phyloP scores from a whole-genome alignment of 1,139 yeast species.

The Yamadazyma oceani region DNA sequence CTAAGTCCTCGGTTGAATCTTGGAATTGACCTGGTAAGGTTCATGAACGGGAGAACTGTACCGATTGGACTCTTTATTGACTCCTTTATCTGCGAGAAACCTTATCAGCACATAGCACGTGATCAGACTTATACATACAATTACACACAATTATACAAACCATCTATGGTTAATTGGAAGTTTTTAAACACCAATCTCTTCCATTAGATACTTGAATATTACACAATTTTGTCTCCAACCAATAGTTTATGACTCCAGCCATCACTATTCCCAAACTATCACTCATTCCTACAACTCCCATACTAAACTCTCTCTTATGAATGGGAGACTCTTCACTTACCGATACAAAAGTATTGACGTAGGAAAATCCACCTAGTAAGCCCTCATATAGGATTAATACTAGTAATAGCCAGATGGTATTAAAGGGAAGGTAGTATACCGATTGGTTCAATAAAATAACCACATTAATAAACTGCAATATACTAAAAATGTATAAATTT shows the following conservation, averaged over 20 bases:
- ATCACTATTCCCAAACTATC: conserved; percentile 85
- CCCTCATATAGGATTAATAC: conserved; percentile 79
- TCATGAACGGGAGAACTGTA: too few relatives aligned
- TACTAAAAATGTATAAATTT: conserved; percentile 59
- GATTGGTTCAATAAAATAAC: conserved; percentile 64
- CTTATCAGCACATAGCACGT: too few relatives aligned
- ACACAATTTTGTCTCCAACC: conserved; percentile 76
- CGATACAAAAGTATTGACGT: conserved; percentile 81
- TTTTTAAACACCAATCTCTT: conserved; percentile 56
- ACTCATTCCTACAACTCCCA: conserved; percentile 93
- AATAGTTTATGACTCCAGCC: conserved; percentile 75
- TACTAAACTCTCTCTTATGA: conserved; percentile 72
- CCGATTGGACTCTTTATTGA: not conserved
- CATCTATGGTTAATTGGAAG: not conserved
- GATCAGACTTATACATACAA: not conserved
- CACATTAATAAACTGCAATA: conserved; percentile 70
- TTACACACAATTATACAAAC: not conserved
- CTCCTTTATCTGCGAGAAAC: not conserved
- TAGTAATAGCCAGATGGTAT: conserved; percentile 58
- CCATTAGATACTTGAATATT: conserved; percentile 62
- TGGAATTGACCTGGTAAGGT: not conserved
- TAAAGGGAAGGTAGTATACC: conserved; percentile 55
- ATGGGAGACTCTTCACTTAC: conserved; percentile 64
- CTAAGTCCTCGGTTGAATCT: not conserved
- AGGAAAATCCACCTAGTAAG: conserved; percentile 83